Base-by-base conservation (phyloP, 179 eudicot genomes). In the Actinidia polygama region DNA sequence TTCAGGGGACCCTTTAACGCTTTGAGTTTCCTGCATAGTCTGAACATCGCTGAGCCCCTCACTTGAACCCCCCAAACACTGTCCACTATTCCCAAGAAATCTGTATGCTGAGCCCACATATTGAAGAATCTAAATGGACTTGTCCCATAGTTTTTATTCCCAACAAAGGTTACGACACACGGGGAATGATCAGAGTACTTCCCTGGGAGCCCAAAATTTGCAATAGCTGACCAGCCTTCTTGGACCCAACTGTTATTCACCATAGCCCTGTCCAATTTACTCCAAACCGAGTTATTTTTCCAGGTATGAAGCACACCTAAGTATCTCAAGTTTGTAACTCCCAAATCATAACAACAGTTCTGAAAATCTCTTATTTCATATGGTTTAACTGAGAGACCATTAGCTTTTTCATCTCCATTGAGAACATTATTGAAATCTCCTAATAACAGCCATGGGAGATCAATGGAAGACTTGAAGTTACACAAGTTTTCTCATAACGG, bases 101-200 rank as follows among this genome's bases (percentile, higher is more conserved):
- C 4, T 0, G 7, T 26, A 62, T 21, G 67, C 2, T 19, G 8
- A 1, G 67, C 0, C 67, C 67, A 62, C 67, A 62, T 62, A 26
- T 62, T 62, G 6, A 62, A 62, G 26, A 19, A 62, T 6, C 19
- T 62, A 6, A 62, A 62, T 2, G 30, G 26, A 26, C 10, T n/a
- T 30, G 2, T 0, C 0, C 36, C 36, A 0, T 30, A 0, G 2
- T 30, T 0, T 0, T n/a, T 18, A 7, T 6, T 7, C 2, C 6
- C 26, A 62, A 62, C 6, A 1, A 62, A 0, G 4, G 67, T 9
- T 1, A 62, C 26, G 3, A 62, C 8, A 62, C 63, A 16, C 0
- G 63, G 36, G 2, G 36, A 30, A 2, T 59, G 63, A 18, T 59
- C 63, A 5, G 63, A 59, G 1, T 1, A 18, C 6, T 18, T 10